Conservation (phyloP, 306 rosid species). For the Begonia peltatifolia region DNA sequence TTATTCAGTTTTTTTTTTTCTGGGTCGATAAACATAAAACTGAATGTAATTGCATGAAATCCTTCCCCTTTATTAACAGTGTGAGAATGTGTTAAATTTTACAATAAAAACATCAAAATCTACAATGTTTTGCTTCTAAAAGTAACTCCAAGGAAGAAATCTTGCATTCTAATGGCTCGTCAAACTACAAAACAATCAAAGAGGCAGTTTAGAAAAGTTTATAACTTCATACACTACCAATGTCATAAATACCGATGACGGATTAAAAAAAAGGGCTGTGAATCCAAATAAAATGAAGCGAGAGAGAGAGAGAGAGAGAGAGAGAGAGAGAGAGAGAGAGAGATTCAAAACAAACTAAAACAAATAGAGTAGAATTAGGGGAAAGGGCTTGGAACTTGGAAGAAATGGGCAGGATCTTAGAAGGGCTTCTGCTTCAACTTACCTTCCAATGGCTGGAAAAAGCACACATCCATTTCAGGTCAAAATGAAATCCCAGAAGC, state of each 20-base stretch:
- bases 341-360: not conserved
- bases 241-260: not conserved
- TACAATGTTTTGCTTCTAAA: not conserved
- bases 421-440: not conserved
- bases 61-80: no score
- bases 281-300: constrained; percentile 9
- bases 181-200: no score
- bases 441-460: constrained; percentile 7
- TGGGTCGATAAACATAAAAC: no score
- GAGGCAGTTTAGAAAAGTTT: no score
- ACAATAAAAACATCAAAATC: not conserved
- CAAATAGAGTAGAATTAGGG: not conserved
- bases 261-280: not conserved
- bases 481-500: constrained; percentile 1
- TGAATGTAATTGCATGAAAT: no score
- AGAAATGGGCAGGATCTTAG: constrained; percentile 3
- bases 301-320: not conserved
- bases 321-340: not conserved
- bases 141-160: not conserved
- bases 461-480: not conserved
- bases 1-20: no score
- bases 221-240: no score
- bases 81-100: not conserved
- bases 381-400: not conserved
- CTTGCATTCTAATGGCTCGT: not conserved